These are phyloP conservation scores for Psilocybe azurescens DNA, from an alignment of 768 basidiomycete genomes.

Conservation along the genomic window DNA sequence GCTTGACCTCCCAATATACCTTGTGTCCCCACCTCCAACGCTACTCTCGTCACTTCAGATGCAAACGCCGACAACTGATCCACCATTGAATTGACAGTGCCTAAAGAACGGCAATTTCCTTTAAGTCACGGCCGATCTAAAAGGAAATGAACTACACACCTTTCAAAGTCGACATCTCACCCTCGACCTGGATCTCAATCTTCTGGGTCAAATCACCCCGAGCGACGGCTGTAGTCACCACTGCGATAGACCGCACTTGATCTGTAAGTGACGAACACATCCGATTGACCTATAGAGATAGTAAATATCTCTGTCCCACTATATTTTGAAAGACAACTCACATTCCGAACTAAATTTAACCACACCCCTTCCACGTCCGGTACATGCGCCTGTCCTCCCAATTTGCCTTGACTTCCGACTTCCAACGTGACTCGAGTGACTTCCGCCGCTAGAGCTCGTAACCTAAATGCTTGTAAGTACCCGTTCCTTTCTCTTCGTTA, in stretches of 20 bases:
- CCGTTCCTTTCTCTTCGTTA: neutral
- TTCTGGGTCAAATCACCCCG: constrained; percentile 91
- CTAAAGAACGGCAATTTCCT: constrained; percentile 23
- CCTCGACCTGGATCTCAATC: constrained; percentile 88
- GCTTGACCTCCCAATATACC: constrained; percentile 93
- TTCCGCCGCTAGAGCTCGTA: constrained; percentile 76
- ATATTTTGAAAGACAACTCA: constrained; percentile 34
- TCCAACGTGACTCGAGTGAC: constrained; percentile 85
- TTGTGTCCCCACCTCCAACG: constrained; percentile 89
- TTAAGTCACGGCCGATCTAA: neutral
- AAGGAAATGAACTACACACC: constrained; percentile 28
- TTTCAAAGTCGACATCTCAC: constrained; percentile 86
- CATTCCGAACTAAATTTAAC: constrained; percentile 81
- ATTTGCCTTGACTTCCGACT: constrained; percentile 87
- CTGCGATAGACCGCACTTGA: constrained; percentile 82
- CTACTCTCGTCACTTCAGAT: constrained; percentile 81
- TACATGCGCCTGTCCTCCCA: constrained; percentile 88
- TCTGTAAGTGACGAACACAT: constrained; percentile 85
- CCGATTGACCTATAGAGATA: constrained; percentile 60
- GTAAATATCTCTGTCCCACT: neutral
- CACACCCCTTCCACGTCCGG: constrained; percentile 93
- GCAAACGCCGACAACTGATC: constrained; percentile 89
- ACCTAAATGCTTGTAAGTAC: constrained; percentile 24
- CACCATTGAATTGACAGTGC: constrained; percentile 94
- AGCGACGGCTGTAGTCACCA: constrained; percentile 89